Base-by-base conservation (phyloP, 1,284 basidiomycete genomes). In the Trametes polyzona region DNA sequence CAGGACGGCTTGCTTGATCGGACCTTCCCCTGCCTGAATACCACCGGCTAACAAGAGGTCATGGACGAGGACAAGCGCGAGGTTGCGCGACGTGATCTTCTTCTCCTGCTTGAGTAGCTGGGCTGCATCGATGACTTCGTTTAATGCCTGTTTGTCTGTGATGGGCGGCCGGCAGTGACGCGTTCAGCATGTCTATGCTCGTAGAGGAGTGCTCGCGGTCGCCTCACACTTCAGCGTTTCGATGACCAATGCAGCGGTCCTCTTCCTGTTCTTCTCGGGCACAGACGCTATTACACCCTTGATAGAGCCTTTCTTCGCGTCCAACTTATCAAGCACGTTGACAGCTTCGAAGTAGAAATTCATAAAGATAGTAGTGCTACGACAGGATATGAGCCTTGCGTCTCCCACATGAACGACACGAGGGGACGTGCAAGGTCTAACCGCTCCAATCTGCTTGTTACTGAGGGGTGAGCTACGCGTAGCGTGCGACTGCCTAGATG, bases 341-440 rank as follows among this genome's bases (percentile, higher is more conserved):
- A 89, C 89, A 61, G 92, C 92, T 69, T 91, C 87, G 76, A 93
- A 93, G 78, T 96, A 96, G 75, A 96, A 94, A 78, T 95, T 95
- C 93, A 96, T 96, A 74, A 71, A 69, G 30, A 37, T 75, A 73
- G 76, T 75, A 44, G 65, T 66, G 59, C 62, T 66, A 67, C 50
- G 62, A 65, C 65, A 63, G 41, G 29, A 41, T 35, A 59, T 55
- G 58, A 59, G 62, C 49, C 36, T 40, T 58, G 47, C 57, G 61
- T 48, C 59, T 52, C 50, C 19, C 41, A 57, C 47, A 35, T 23
- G 41, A 21, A 23, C 17, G 53, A 37, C 47, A 53, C 52, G 24
- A 61, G 36, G 44, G 36, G 49, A 64, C 57, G 47, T 57, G 59
- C 62, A 42, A 36, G 17, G 32, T 42, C 12, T 12, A 36, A 24